Conservation (phyloP, 805 yeast species). For the Candida xyloterini region DNA sequence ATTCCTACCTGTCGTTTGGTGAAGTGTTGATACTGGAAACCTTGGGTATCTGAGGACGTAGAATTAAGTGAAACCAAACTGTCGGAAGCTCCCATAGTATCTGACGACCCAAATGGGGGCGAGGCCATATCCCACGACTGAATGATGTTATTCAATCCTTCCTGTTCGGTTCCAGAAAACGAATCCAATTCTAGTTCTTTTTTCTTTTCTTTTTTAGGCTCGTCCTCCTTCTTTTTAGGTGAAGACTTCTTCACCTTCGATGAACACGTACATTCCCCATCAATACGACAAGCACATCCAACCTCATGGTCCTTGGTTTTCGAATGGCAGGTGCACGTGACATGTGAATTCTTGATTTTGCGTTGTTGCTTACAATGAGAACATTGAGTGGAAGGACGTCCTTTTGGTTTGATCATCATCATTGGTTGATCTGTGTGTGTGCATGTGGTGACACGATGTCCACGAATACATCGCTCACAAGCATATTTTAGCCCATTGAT, state of each 20-base stretch:
- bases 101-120: constrained; percentile 17
- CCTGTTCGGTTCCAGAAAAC: constrained; percentile 13
- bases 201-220: constrained; percentile 8
- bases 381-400: constrained; percentile 93
- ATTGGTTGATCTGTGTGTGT: constrained; percentile 88
- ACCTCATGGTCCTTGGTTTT: constrained; percentile 32
- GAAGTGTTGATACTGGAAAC: constrained; percentile 19
- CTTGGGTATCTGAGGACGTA: constrained; percentile 10
- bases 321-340: constrained; percentile 67
- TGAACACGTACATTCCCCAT: constrained; percentile 34
- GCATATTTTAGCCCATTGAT: constrained; percentile 94
- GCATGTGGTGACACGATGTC: constrained; percentile 94
- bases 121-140: constrained; percentile 32
- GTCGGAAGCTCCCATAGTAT: constrained; percentile 10
- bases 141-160: constrained; percentile 15
- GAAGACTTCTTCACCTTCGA: constrained; percentile 23
- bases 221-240: constrained; percentile 19
- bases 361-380: constrained; percentile 78
- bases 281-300: constrained; percentile 32
- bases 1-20: constrained; percentile 30
- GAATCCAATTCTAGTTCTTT: constrained; percentile 7
- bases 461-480: constrained; percentile 92
- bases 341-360: constrained; percentile 62
- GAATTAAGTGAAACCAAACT: constrained; percentile 25
- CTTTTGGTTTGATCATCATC: constrained; percentile 93